These are phyloP conservation scores for Hygrophorus russula DNA, from an alignment of 768 basidiomycete genomes.

Conservation along the genomic window DNA sequence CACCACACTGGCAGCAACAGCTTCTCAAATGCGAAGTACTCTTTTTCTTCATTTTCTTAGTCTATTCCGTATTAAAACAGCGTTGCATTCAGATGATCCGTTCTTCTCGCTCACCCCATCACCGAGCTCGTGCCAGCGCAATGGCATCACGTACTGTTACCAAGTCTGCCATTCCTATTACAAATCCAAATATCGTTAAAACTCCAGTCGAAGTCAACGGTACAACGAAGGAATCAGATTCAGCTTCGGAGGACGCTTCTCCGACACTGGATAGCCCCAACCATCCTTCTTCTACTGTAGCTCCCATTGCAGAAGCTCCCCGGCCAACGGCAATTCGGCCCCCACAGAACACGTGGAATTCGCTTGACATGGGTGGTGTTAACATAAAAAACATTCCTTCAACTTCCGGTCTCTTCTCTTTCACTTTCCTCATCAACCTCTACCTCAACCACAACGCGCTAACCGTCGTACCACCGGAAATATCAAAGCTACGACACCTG, in stretches of 20 bases:
- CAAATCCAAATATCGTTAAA: constrained; percentile 73
- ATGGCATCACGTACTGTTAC: constrained; percentile 82
- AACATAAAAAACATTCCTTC: constrained; percentile 84
- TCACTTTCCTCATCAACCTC: constrained; percentile 87
- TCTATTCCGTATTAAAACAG: constrained; percentile 11
- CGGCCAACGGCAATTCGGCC: constrained; percentile 54
- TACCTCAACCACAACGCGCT: constrained; percentile 96
- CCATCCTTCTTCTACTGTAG: constrained; percentile 69
- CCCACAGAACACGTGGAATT: constrained; percentile 75
- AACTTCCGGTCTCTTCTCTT: constrained; percentile 64
- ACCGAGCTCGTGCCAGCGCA: constrained; percentile 90
- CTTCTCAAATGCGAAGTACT: constrained; percentile 85
- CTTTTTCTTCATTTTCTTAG: constrained; percentile 13
- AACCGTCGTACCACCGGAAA: constrained; percentile 66
- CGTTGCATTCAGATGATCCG: constrained; percentile 55
- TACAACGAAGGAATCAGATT: constrained; percentile 19
- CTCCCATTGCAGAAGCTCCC: constrained; percentile 57
- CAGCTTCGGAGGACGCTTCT: constrained; percentile 20
- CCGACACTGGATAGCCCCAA: constrained; percentile 26
- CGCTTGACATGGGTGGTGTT: constrained; percentile 94
- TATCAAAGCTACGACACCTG: constrained; percentile 74
- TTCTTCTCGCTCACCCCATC: constrained; percentile 79
- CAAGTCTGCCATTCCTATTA: constrained; percentile 84
- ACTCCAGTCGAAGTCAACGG: constrained; percentile 29
- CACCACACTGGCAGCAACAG: constrained; percentile 89